A percentile compares a stretch with the other conserved stretches of the same genome.
Evolutionary conservation across 345 rosid genomes (phyloP).

Genomic region (Pistacia vera): DNA sequence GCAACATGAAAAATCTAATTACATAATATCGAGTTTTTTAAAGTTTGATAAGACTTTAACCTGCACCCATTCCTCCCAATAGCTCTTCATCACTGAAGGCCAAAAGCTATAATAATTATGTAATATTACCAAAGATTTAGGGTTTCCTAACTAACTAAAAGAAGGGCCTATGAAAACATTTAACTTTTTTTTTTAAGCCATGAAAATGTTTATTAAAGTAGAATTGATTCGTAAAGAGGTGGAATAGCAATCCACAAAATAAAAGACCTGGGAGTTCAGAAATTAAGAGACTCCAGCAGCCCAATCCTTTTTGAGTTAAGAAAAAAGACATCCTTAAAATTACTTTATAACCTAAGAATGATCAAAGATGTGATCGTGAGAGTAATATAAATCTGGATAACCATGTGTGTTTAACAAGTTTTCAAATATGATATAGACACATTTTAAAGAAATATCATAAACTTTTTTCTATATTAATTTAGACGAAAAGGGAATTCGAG

Average conservation of each 20-base stretch:
- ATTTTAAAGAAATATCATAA: not conserved
- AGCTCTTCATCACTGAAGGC: not conserved
- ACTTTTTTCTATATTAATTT: not conserved
- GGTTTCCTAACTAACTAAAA: not conserved
- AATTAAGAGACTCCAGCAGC: too few relatives aligned
- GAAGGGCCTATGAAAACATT: not conserved
- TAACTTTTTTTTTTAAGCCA: too few relatives aligned
- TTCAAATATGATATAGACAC: not conserved
- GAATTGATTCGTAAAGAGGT: too few relatives aligned
- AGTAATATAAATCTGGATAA: not conserved
- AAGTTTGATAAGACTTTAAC: not conserved
- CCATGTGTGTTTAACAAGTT: not conserved
- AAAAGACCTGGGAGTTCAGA: too few relatives aligned
- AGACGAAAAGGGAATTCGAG: not conserved
- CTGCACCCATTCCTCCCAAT: not conserved
- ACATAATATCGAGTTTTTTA: not conserved
- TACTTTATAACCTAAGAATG: too few relatives aligned
- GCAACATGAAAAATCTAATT: not conserved
- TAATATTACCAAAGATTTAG: not conserved
- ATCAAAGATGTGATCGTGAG: too few relatives aligned
- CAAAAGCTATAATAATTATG: not conserved
- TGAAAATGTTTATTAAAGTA: too few relatives aligned
- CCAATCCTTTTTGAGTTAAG: too few relatives aligned
- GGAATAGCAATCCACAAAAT: too few relatives aligned
- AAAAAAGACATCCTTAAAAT: too few relatives aligned